Evolutionary conservation across 2,329 filamentous ascomycete genomes (phyloP), one percentile per base, ranked within the genome.

Genomic region (Aspergillus sp.): DNA sequence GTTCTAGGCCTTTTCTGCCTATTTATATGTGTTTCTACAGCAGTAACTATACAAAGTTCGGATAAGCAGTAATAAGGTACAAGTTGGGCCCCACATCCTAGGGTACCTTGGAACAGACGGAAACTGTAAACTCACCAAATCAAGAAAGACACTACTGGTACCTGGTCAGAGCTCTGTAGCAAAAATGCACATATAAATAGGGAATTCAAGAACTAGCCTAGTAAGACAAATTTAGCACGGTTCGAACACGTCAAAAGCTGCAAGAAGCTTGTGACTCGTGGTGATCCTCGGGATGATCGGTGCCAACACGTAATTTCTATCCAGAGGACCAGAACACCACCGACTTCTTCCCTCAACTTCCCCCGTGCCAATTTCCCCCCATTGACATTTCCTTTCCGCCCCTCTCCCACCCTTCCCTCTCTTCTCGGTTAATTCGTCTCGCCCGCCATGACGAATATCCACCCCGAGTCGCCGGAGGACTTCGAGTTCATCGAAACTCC

Each of bases 401-500:
- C 62, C 63, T 60, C 63, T 60, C 64, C 63, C 61, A 23, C 40
- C 50, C 52, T 53, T 52, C 62, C 60, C 65, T 61, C 62, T 62
- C 63, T 63, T 52, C 51, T 59, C 59, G 62, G 60, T 62, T 68
- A 68, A 67, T 69, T 71, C 64, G 59, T 64, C 35, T 37, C 61
- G 61, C 52, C 54, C 45, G 58, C 62, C 65, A 75, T 75, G 77
- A 71, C 72, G 66, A 76, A 72, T 61, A 70, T 69, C 50, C 75
- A 77, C 59, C 73, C 77, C 56, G 76, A 78, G 75, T 77, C 77
- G 68, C 70, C 66, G 19, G 76, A 78, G 67, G 78, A 79, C 69
- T 79, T 79, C 68, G 79, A 81, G 68, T 81, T 78, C 68, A 79
- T 88, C 63, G 79, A 85, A 67, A 88, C 85, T 68, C 85, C 86